These are phyloP conservation scores for Yamadazyma triangularis DNA, from an alignment of 1,139 yeast species.

Conservation along the genomic window DNA sequence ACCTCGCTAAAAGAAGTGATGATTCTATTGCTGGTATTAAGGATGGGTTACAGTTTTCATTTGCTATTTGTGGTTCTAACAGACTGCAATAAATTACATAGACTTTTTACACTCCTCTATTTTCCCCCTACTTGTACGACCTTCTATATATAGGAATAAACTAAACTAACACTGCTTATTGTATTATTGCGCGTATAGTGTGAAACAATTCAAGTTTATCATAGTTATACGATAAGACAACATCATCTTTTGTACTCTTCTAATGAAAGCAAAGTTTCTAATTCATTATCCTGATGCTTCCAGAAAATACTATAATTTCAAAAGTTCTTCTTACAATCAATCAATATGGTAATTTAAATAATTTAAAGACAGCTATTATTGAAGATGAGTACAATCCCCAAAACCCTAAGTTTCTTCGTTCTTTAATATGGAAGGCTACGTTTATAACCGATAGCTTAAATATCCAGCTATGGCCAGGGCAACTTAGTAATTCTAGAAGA, in stretches of 20 bases:
- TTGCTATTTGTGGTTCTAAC: slow-evolving; percentile 43
- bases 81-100: too few species aligned
- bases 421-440: slow-evolving; percentile 37
- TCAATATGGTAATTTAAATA: slow-evolving; percentile 27
- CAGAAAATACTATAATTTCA: slow-evolving; percentile 36
- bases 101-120: too few species aligned
- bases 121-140: too few species aligned
- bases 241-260: too few species aligned
- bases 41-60: slow-evolving; percentile 45
- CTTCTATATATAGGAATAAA: too few species aligned
- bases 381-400: slow-evolving; percentile 28
- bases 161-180: too few species aligned
- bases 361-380: slow-evolving; percentile 28
- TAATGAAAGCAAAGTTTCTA: too few species aligned
- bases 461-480: slow-evolving; percentile 31
- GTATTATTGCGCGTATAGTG: too few species aligned
- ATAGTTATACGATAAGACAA: too few species aligned
- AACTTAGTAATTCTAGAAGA: slow-evolving; percentile 27
- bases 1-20: slow-evolving; percentile 27
- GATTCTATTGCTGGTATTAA: slow-evolving; percentile 26
- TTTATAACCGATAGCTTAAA: slow-evolving; percentile 37
- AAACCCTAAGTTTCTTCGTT: slow-evolving; percentile 22
- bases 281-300: too few species aligned
- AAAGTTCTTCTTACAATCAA: slow-evolving; percentile 35
- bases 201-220: too few species aligned